Conservation (phyloP, 805 yeast species). For the Vanderwaltozyma verrucispora region DNA sequence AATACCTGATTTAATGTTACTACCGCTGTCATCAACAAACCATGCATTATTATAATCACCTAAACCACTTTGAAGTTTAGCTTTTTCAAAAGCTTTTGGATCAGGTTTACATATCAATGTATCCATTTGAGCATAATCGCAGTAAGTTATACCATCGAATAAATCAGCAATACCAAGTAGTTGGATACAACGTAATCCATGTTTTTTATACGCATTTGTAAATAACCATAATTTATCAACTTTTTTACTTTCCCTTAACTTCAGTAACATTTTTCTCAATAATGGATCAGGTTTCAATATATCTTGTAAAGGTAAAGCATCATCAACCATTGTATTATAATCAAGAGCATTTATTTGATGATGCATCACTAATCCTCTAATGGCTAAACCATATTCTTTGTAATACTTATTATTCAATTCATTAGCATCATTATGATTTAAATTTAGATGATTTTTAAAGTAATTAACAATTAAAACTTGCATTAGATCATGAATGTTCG, state of each 20-base stretch:
- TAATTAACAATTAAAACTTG: conserved; percentile 74
- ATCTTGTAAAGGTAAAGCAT: conserved; percentile 74
- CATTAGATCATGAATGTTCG: conserved; percentile 78
- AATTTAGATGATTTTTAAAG: conserved; percentile 52
- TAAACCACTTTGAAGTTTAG: conserved; percentile 47
- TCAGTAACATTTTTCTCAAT: conserved; percentile 42
- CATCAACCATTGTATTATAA: conserved; percentile 84
- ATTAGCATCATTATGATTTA: conserved; percentile 66
- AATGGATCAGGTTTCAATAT: conserved; percentile 55
- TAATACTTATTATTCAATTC: conserved; percentile 66
- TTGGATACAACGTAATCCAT: conserved; percentile 70
- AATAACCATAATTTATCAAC: conserved; percentile 79
- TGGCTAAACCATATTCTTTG: conserved; percentile 80
- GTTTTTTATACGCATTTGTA: conserved; percentile 90
- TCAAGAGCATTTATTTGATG: conserved; percentile 77
- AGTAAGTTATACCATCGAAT: conserved; percentile 88
- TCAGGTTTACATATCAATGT: conserved; percentile 88
- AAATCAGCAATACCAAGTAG: conserved; percentile 83
- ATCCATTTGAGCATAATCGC: conserved; percentile 61
- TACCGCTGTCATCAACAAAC: conserved; percentile 81
- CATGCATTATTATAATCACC: conserved; percentile 39
- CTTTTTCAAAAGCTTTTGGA: conserved; percentile 51
- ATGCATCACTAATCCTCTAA: conserved; percentile 67
- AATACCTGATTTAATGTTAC: conserved; percentile 67
- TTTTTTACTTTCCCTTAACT: conserved; percentile 35